Percentiles rank a stretch among this genome's conserved stretches.
These are phyloP conservation scores for Daldinia loculata DNA, from an alignment of 495 filamentous ascomycete species.

Conservation along the genomic window DNA sequence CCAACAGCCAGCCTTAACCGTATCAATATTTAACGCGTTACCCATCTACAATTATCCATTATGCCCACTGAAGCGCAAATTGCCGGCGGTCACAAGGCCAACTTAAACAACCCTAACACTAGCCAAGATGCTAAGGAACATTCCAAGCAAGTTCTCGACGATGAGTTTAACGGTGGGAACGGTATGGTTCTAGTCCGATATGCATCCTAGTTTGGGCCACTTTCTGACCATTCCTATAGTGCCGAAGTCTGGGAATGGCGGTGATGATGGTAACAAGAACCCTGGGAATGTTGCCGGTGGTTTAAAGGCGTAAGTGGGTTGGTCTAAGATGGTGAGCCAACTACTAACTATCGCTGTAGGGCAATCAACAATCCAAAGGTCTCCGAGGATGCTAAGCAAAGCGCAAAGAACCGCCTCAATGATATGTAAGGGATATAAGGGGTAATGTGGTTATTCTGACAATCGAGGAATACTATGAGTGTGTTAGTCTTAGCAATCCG, in stretches of 20 bases:
- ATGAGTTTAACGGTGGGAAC: slow-evolving; percentile 53
- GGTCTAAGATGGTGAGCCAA: neutral
- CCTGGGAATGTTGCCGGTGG: slow-evolving; percentile 54
- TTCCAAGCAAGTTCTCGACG: slow-evolving; percentile 52
- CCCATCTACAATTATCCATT: neutral
- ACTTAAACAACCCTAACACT: slow-evolving; percentile 58
- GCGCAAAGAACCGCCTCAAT: slow-evolving; percentile 53
- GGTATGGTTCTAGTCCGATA: slow-evolving; percentile 29
- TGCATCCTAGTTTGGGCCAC: neutral
- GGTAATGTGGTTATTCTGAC: neutral
- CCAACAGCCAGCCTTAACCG: neutral
- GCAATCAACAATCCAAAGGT: slow-evolving; percentile 55
- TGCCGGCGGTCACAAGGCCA: slow-evolving; percentile 60
- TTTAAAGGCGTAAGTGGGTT: slow-evolving; percentile 52
- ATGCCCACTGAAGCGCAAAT: slow-evolving; percentile 52
- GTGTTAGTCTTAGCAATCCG: neutral
- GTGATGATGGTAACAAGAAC: slow-evolving; percentile 50
- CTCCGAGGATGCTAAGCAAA: slow-evolving; percentile 54
- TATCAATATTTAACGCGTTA: neutral
- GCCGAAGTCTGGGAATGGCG: slow-evolving; percentile 25
- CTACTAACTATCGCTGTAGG: slow-evolving; percentile 27
- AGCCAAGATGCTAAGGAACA: slow-evolving; percentile 50
- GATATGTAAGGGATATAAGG: slow-evolving; percentile 39
- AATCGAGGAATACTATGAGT: neutral
- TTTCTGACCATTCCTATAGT: slow-evolving; percentile 28